These are phyloP conservation scores for Coemansia sp. DNA, from an alignment of 192 early-diverging fungal species.

Conservation along the genomic window DNA sequence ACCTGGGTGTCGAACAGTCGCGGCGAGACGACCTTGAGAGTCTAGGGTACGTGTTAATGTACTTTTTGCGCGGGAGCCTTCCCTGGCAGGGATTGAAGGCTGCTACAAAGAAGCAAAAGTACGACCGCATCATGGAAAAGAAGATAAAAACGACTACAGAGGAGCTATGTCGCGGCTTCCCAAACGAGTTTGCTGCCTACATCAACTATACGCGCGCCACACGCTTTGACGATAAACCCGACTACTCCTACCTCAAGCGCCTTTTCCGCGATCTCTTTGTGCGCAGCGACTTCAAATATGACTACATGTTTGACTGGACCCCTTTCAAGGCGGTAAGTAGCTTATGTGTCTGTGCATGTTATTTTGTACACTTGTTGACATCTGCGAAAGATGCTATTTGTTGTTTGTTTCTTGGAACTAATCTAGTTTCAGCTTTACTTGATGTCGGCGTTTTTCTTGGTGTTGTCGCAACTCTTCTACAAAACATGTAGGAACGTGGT, in stretches of 20 bases:
- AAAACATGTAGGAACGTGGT: constrained; percentile 31
- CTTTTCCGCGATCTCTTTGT: constrained; percentile 84
- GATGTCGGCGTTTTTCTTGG: background rate
- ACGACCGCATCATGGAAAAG: constrained; percentile 92
- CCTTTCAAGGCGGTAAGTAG: constrained; percentile 51
- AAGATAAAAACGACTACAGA: constrained; percentile 87
- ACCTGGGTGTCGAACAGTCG: constrained; percentile 82
- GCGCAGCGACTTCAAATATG: constrained; percentile 78
- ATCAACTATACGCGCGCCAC: constrained; percentile 82
- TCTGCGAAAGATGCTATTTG: background rate
- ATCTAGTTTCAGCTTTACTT: background rate
- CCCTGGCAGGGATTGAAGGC: constrained; percentile 94
- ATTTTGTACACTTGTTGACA: background rate
- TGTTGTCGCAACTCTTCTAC: background rate
- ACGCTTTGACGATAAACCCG: constrained; percentile 90
- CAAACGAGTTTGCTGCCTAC: constrained; percentile 84
- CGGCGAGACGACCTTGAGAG: constrained; percentile 90
- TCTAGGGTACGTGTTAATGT: constrained; percentile 86
- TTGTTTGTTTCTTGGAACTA: background rate
- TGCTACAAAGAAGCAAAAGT: constrained; percentile 88
- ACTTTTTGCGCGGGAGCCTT: constrained; percentile 84
- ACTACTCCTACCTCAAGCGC: constrained; percentile 84
- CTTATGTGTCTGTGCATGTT: background rate
- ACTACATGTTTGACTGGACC: constrained; percentile 92
- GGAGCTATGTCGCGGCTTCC: constrained; percentile 77